A percentile compares a stretch with the other conserved stretches of the same genome.
These are phyloP conservation scores for Globisporangium rhizosaccharum DNA, from an alignment of 352 stramenopile genomes.

Conservation along the genomic window DNA sequence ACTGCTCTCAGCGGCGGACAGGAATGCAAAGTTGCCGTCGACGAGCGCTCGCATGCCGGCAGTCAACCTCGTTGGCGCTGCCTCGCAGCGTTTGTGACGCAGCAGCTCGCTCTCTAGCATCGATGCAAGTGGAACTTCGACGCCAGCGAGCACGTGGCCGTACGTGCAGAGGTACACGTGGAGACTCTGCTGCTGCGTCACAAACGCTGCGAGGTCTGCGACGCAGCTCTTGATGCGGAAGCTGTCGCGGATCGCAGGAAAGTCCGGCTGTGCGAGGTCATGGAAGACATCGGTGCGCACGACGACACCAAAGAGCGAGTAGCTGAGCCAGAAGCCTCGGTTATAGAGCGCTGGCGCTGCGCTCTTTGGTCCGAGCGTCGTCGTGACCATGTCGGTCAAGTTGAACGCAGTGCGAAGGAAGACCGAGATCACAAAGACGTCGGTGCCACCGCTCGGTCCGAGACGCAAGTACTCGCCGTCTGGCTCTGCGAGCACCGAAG, in stretches of 20 bases:
- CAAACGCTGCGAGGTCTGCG: constrained; percentile 35
- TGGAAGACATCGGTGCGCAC: constrained; percentile 79
- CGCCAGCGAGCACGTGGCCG: constrained; percentile 48
- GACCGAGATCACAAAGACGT: constrained; percentile 63
- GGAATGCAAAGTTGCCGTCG: constrained; percentile 42
- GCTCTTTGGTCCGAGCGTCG: neutral
- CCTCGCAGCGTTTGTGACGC: neutral
- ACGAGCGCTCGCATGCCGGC: constrained; percentile 13
- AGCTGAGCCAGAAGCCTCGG: constrained; percentile 72
- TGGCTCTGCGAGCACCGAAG: constrained; percentile 13
- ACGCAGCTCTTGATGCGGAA: constrained; percentile 62
- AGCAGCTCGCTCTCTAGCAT: constrained; percentile 26
- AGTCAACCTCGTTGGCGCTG: neutral
- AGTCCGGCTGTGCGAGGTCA: constrained; percentile 45
- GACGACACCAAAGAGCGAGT: constrained; percentile 79
- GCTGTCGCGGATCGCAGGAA: constrained; percentile 62
- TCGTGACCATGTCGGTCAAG: constrained; percentile 16
- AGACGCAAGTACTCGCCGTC: constrained; percentile 50
- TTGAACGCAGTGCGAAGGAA: constrained; percentile 41
- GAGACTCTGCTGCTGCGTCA: constrained; percentile 27
- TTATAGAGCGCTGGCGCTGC: constrained; percentile 7
- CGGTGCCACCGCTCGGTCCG: constrained; percentile 27
- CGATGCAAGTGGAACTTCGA: constrained; percentile 39
- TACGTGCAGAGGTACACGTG: constrained; percentile 71
- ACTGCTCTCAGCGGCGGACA: constrained; percentile 20